A percentile compares a stretch with the other conserved stretches of the same genome.
Evolutionary conservation across 257 asterid genomes (phyloP).

Genomic region (Jacaranda copaia): DNA sequence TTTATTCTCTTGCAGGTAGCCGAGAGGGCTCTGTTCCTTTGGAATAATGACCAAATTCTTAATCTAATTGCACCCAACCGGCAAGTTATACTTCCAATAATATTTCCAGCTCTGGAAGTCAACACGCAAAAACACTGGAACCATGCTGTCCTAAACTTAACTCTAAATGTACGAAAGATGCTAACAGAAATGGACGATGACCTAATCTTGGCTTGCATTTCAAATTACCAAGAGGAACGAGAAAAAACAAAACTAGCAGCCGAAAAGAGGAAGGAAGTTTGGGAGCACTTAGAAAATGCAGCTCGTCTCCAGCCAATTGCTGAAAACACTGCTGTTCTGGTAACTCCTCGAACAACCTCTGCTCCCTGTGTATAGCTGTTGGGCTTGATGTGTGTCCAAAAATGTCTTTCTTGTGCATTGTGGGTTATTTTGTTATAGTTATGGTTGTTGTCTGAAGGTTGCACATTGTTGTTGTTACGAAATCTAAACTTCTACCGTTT

Average conservation of each 20-base stretch:
- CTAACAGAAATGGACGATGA: slow-evolving; percentile 76
- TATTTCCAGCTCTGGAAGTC: slow-evolving; percentile 79
- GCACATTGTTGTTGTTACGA: slow-evolving; percentile 27
- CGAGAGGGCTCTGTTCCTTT: slow-evolving; percentile 83
- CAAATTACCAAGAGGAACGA: slow-evolving; percentile 60
- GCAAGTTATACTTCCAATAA: slow-evolving; percentile 72
- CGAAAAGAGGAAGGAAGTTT: slow-evolving; percentile 58
- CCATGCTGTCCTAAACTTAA: slow-evolving; percentile 69
- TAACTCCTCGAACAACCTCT: slow-evolving; percentile 50
- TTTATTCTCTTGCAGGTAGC: slow-evolving; percentile 63
- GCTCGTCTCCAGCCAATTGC: slow-evolving; percentile 71
- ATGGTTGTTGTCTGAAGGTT: slow-evolving; percentile 4
- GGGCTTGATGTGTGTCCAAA: neutral
- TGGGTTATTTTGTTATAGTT: neutral
- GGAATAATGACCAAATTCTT: slow-evolving; percentile 77
- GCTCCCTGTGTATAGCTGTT: slow-evolving; percentile 36
- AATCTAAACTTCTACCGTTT: slow-evolving; percentile 6
- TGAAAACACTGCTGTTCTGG: slow-evolving; percentile 69
- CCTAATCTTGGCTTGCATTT: slow-evolving; percentile 60
- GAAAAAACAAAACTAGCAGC: slow-evolving; percentile 39
- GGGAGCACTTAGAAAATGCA: slow-evolving; percentile 65
- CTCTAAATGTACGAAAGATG: slow-evolving; percentile 70
- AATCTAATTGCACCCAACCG: slow-evolving; percentile 75
- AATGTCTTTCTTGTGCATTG: slow-evolving; percentile 16
- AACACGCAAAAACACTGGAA: slow-evolving; percentile 84